A percentile compares a stretch with the other conserved stretches of the same genome.
phyloP scores from a whole-genome alignment of 78 protist species.

The Corallochytrium limacisporum region DNA sequence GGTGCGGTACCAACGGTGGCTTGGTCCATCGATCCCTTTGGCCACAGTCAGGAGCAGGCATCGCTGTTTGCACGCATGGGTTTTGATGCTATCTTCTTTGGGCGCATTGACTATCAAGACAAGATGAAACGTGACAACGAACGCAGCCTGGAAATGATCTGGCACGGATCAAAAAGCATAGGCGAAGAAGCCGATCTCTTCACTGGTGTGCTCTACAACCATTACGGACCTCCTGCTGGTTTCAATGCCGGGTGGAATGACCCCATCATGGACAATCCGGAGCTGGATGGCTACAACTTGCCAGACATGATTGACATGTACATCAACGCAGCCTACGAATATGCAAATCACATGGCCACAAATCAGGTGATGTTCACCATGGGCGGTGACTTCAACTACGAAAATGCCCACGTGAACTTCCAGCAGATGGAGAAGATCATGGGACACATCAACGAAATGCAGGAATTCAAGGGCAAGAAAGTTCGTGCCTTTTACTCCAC shows the following conservation, averaged over 20 bases:
- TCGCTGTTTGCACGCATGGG: slow-evolving; percentile 53
- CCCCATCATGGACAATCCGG: slow-evolving; percentile 39
- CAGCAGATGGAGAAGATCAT: slow-evolving; percentile 60
- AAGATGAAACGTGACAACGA: neutral
- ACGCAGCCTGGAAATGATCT: neutral
- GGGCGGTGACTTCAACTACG: slow-evolving; percentile 68
- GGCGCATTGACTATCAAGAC: slow-evolving; percentile 71
- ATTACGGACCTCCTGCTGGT: slow-evolving; percentile 38
- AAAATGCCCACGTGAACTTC: slow-evolving; percentile 41
- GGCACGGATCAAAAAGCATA: neutral
- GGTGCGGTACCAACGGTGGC: neutral
- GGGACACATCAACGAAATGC: slow-evolving; percentile 32
- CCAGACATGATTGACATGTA: slow-evolving; percentile 3
- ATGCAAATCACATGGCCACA: slow-evolving; percentile 27
- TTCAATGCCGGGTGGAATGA: slow-evolving; percentile 11
- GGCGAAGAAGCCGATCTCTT: neutral
- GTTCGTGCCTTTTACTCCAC: slow-evolving; percentile 47
- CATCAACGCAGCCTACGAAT: slow-evolving; percentile 21
- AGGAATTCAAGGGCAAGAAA: slow-evolving; percentile 18
- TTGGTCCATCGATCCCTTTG: slow-evolving; percentile 73
- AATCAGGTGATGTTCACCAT: slow-evolving; percentile 49
- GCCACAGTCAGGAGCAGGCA: slow-evolving; percentile 58
- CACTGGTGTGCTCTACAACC: slow-evolving; percentile 23
- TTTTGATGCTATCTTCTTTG: slow-evolving; percentile 57
- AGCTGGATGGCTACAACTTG: slow-evolving; percentile 11